Conservation (phyloP, 2,329 filamentous ascomycete genomes). For the Akanthomyces dipterigenus region DNA sequence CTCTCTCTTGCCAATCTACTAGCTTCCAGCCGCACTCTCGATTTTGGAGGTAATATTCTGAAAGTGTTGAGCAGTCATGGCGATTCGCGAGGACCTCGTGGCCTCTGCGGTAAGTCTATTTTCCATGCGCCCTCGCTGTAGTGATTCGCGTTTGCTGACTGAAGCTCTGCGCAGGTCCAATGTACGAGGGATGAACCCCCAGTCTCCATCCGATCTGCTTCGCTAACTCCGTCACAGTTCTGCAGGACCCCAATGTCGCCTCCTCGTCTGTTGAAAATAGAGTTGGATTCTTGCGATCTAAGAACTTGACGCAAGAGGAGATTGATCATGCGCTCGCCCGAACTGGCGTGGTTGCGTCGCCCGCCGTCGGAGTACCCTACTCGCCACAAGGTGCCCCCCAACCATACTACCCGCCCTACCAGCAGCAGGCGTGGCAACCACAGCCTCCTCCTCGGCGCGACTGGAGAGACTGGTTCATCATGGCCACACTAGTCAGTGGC, state of each 20-base stretch:
- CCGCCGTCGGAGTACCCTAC: conserved; percentile 35
- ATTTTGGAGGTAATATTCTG: neutral
- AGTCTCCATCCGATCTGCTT: neutral
- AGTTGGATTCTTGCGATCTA: conserved; percentile 87
- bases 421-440: conserved; percentile 51
- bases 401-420: conserved; percentile 41
- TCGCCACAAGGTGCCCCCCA: conserved; percentile 37
- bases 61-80: conserved; percentile 40
- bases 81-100: conserved; percentile 91
- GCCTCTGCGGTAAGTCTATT: conserved; percentile 60
- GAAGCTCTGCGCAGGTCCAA: conserved; percentile 29
- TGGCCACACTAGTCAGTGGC: conserved; percentile 90
- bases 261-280: conserved; percentile 87
- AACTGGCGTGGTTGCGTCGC: conserved; percentile 53
- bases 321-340: conserved; percentile 78
- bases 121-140: neutral
- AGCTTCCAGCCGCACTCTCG: conserved; percentile 6
- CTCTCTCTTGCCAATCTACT: conserved; percentile 7
- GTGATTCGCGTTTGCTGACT: conserved; percentile 7
- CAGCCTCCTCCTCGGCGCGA: conserved; percentile 68
- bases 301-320: conserved; percentile 95
- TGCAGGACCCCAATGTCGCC: conserved; percentile 89
- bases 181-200: conserved; percentile 28
- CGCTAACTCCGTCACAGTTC: conserved; percentile 49
- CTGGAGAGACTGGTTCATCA: conserved; percentile 99